These are phyloP conservation scores for Suillus discolor DNA, from an alignment of 768 basidiomycete genomes.

Conservation along the genomic window DNA sequence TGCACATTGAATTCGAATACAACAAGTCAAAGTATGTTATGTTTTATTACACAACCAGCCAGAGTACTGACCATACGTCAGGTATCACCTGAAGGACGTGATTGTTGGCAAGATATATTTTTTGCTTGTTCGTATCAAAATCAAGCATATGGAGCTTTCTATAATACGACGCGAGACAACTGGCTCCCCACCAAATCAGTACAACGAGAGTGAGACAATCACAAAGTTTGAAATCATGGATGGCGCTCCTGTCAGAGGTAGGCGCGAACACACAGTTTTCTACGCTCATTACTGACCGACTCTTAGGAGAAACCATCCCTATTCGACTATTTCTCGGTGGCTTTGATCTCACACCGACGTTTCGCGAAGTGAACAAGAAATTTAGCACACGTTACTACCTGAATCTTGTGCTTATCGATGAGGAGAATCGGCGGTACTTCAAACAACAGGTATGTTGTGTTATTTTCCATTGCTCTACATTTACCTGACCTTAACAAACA, in stretches of 20 bases:
- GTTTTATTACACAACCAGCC: conserved; percentile 7
- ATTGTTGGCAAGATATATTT: conserved; percentile 99
- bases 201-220: conserved; percentile 98
- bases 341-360: conserved; percentile 97
- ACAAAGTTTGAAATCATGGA: conserved; percentile 99
- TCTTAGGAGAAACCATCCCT: conserved; percentile 92
- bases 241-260: conserved; percentile 94
- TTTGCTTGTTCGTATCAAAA: conserved; percentile 97
- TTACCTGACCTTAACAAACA: conserved; percentile 25
- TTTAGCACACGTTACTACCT: conserved; percentile 97
- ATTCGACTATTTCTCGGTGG: conserved; percentile 97
- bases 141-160: conserved; percentile 99
- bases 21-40: conserved; percentile 93
- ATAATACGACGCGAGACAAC: conserved; percentile 98
- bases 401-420: conserved; percentile 95
- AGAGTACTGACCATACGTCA: conserved; percentile 31
- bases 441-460: conserved; percentile 78
- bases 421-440: conserved; percentile 97
- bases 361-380: conserved; percentile 99
- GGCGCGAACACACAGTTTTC: conserved; percentile 15
- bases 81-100: conserved; percentile 98
- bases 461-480: not conserved
- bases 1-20: conserved; percentile 99
- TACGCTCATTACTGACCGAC: not conserved
- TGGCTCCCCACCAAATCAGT: conserved; percentile 96